Evolutionary conservation across 345 rosid species (phyloP).

Genomic region (Acer yangbiense): DNA sequence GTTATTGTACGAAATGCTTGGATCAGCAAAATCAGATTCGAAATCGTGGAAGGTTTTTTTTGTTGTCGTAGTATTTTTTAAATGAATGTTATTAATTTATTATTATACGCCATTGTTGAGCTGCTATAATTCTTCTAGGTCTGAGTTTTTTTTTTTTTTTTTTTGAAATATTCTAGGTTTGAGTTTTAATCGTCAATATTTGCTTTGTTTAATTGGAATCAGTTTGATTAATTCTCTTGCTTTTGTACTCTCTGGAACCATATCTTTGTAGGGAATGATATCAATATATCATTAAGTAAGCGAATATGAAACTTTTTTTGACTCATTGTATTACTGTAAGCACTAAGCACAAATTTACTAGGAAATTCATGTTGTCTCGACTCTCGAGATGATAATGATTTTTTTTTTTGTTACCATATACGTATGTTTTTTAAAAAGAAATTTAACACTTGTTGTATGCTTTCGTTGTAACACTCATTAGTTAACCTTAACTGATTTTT

Average conservation of each 20-base stretch:
- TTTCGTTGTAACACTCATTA: neutral
- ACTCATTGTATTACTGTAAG: neutral
- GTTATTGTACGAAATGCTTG: conserved; percentile 81
- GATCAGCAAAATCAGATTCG: conserved; percentile 63
- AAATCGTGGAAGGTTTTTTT: conserved; percentile 80
- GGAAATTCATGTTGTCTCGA: neutral
- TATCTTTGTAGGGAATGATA: neutral
- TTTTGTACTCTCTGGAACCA: neutral
- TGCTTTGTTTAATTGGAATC: neutral
- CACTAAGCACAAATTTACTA: neutral
- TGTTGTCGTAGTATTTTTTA: neutral
- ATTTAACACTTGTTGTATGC: too few species aligned
- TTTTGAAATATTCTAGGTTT: too few species aligned
- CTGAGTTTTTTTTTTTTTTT: too few species aligned
- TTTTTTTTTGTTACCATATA: neutral
- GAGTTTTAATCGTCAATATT: too few species aligned
- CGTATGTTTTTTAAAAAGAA: neutral
- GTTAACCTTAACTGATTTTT: conserved; percentile 13
- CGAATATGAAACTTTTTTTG: too few species aligned
- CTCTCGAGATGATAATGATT: neutral
- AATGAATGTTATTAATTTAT: neutral
- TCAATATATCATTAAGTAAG: too few species aligned
- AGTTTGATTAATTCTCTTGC: neutral
- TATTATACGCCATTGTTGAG: neutral
- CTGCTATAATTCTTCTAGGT: neutral